These are phyloP conservation scores for Scheffersomyces lignosus DNA, from an alignment of 805 yeast genomes.

Conservation along the genomic window DNA sequence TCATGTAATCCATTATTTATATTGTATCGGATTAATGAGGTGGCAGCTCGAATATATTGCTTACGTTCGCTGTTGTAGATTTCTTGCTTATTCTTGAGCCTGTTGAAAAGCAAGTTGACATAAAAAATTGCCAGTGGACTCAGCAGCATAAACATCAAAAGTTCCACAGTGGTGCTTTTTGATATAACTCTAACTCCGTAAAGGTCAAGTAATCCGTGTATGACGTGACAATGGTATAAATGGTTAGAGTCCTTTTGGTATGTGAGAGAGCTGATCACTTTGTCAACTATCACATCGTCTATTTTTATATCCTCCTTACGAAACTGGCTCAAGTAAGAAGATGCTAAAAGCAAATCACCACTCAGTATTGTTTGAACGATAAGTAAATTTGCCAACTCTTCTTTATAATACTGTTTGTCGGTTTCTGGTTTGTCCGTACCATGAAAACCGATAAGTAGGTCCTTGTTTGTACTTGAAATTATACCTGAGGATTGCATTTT, in stretches of 20 bases:
- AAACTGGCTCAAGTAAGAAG: slow-evolving; percentile 15
- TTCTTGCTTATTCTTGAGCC: neutral
- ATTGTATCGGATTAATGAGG: slow-evolving; percentile 4
- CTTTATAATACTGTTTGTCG: neutral
- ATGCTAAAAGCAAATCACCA: slow-evolving; percentile 25
- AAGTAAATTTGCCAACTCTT: slow-evolving; percentile 11
- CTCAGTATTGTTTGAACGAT: slow-evolving; percentile 14
- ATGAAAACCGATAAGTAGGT: too few species aligned
- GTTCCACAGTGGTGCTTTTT: too few species aligned
- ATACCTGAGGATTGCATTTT: slow-evolving; percentile 1
- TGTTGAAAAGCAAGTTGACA: neutral
- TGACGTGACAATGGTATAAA: slow-evolving; percentile 5
- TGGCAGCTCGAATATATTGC: too few species aligned
- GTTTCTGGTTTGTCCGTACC: neutral
- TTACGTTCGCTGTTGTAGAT: neutral
- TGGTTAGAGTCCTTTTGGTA: slow-evolving; percentile 6
- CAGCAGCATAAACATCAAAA: slow-evolving; percentile 1
- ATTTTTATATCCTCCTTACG: slow-evolving; percentile 2
- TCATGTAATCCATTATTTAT: slow-evolving; percentile 4
- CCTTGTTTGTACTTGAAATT: neutral
- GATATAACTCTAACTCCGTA: neutral
- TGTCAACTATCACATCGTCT: slow-evolving; percentile 1
- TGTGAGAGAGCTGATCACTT: slow-evolving; percentile 11
- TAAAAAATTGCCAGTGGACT: neutral
- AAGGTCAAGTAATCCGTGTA: slow-evolving; percentile 7